Evolutionary conservation across 768 basidiomycete species (phyloP), one percentile per base, ranked within the genome.

Genomic region (Boletus tomentosulus): DNA sequence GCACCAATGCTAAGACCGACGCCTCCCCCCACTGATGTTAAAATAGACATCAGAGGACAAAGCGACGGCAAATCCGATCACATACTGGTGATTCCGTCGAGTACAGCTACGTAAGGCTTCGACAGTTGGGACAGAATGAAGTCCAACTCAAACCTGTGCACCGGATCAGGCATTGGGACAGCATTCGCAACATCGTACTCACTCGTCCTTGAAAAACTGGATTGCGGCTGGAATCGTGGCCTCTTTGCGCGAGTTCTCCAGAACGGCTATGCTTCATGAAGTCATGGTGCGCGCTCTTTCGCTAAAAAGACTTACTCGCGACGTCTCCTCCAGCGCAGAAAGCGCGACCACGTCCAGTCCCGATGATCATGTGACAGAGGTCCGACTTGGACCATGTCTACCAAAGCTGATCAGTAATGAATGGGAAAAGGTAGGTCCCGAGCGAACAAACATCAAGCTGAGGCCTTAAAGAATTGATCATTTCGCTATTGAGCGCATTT

Each of bases 271-370:
- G 34, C 22, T 30, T 37, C 53, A 46, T 59, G 45, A 43, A 46
- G 41, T 35, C 50, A 37, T 46, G 39, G 38, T 56, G 46, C 31
- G 38, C n/a, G 48, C 41, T 13, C 33, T 31, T 46, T 27, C 45
- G 24, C 42, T 46, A 39, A 57, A 51, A 57, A 28, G 22, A 77
- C 87, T 71, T 61, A 95, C 96, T 75, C 55, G 83, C 85, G 53
- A 99, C 89, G 71, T 99, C 97, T 42, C 97, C 97, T 13, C 97
- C 97, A 6, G 91, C 87, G 64, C 94, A 98, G 67, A 98, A 98
- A 12, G 87, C 90, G 54, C 84, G 77, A 4, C 86, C 87, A 12
- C 71, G 69, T 24, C 89, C 89, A 31, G 80, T 79, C 33, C 86
- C 88, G 35, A 92, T 78, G 55, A 97, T 82, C 28, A 86, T 77